A percentile compares a stretch with the other conserved stretches of the same genome.
phyloP scores from a whole-genome alignment of 2,329 filamentous ascomycete species.

The Curvularia verruculosa region DNA sequence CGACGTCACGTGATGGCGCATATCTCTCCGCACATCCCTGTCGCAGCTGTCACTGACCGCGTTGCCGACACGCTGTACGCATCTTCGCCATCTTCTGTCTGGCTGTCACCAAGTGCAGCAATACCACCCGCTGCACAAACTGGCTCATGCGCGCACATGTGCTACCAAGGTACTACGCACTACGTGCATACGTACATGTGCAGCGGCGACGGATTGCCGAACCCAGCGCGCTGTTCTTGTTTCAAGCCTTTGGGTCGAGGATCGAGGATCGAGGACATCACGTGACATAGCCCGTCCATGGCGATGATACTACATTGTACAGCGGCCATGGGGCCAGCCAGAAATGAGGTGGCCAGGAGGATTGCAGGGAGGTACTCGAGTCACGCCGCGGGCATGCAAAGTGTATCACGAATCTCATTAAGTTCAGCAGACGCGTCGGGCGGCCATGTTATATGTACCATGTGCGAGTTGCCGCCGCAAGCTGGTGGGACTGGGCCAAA shows the following conservation, averaged over 20 bases:
- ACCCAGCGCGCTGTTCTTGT: neutral
- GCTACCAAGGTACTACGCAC: neutral
- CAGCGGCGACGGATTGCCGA: neutral
- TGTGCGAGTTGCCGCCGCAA: slow-evolving; percentile 3
- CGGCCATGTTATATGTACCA: neutral
- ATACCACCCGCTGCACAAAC: no score
- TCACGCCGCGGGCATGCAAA: slow-evolving; percentile 7
- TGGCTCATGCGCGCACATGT: neutral
- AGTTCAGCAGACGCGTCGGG: slow-evolving; percentile 2
- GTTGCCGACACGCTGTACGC: neutral
- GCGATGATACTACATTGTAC: no score
- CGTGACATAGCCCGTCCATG: neutral
- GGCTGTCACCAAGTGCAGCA: neutral
- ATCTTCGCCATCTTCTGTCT: no score
- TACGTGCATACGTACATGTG: no score
- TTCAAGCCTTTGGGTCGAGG: neutral
- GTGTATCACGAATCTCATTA: slow-evolving; percentile 6
- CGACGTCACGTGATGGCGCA: slow-evolving; percentile 22
- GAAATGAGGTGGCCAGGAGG: slow-evolving; percentile 5
- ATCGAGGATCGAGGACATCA: neutral
- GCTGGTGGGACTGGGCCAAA: slow-evolving; percentile 13
- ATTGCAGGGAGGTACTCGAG: slow-evolving; percentile 4
- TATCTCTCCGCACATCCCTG: slow-evolving; percentile 22
- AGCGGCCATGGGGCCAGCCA: neutral
- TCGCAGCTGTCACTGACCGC: slow-evolving; percentile 13